Conservation (phyloP, 1,284 basidiomycete species). For the Microbotryum saponariae region DNA sequence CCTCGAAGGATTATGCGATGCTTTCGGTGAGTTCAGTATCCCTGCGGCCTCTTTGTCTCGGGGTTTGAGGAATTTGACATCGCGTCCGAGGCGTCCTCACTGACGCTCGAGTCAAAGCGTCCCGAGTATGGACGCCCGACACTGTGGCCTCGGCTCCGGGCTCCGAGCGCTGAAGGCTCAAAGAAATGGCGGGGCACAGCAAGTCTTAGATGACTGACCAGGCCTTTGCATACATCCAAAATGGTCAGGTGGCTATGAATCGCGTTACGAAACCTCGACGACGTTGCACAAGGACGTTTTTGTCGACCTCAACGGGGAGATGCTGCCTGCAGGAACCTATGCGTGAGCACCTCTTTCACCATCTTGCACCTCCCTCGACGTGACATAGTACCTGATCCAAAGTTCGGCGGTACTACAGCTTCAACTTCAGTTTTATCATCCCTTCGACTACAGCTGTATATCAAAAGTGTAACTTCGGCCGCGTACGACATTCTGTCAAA, state of each 20-base stretch:
- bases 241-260: slow-evolving; percentile 7
- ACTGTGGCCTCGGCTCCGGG: no score
- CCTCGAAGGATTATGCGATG: slow-evolving; percentile 23
- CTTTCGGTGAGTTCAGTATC: slow-evolving; percentile 3
- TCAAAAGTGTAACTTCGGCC: slow-evolving; percentile 18
- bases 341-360: slow-evolving; percentile 9
- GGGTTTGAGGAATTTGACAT: no score
- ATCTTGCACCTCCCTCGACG: background rate
- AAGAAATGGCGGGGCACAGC: no score
- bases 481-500: slow-evolving; percentile 28
- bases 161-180: no score
- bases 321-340: slow-evolving; percentile 20
- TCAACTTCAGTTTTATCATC: slow-evolving; percentile 29
- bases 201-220: background rate
- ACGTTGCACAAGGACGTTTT: slow-evolving; percentile 20
- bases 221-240: background rate
- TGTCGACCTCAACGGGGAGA: slow-evolving; percentile 20
- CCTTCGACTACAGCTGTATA: slow-evolving; percentile 17
- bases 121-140: no score
- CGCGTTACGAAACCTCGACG: slow-evolving; percentile 14
- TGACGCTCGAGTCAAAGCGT: no score
- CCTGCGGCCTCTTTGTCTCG: no score
- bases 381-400: no score
- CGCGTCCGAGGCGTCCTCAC: no score
- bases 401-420: slow-evolving; percentile 1